These are phyloP conservation scores for Penicillium hordei DNA, from an alignment of 2,329 filamentous ascomycete species.

Conservation along the genomic window DNA sequence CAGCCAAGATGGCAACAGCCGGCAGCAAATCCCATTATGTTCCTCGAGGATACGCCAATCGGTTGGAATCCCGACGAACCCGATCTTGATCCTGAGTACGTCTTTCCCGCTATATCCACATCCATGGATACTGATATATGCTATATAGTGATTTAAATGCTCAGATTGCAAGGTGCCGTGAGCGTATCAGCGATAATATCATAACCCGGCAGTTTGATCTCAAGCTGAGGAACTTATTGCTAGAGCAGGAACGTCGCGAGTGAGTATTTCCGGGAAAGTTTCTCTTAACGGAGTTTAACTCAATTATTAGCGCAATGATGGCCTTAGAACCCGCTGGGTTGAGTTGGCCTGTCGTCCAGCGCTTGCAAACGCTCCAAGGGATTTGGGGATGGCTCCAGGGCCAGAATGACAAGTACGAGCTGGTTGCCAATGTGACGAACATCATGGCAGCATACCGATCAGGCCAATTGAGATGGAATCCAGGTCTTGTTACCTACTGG, in stretches of 20 bases:
- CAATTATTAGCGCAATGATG: neutral
- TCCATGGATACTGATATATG: neutral
- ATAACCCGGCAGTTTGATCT: neutral
- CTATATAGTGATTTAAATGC: neutral
- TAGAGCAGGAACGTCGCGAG: neutral
- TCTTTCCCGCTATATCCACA: neutral
- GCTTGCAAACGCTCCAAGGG: neutral
- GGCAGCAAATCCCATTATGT: neutral
- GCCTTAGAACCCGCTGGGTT: neutral
- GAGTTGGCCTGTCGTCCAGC: neutral
- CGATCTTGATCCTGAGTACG: constrained; percentile 3
- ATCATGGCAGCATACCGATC: constrained; percentile 1
- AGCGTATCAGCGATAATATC: constrained; percentile 5
- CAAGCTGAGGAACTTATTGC: neutral
- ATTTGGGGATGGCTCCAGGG: neutral
- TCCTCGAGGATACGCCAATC: neutral
- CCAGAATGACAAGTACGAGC: neutral
- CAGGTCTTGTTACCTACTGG: constrained; percentile 7
- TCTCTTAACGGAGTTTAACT: neutral
- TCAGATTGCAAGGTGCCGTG: constrained; percentile 2
- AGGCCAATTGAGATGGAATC: neutral
- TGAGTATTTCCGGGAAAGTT: neutral
- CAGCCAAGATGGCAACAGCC: neutral
- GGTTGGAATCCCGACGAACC: neutral
- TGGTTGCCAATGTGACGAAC: neutral